phyloP scores from a whole-genome alignment of 1,284 basidiomycete genomes.

The Ustilago cynodontis region DNA sequence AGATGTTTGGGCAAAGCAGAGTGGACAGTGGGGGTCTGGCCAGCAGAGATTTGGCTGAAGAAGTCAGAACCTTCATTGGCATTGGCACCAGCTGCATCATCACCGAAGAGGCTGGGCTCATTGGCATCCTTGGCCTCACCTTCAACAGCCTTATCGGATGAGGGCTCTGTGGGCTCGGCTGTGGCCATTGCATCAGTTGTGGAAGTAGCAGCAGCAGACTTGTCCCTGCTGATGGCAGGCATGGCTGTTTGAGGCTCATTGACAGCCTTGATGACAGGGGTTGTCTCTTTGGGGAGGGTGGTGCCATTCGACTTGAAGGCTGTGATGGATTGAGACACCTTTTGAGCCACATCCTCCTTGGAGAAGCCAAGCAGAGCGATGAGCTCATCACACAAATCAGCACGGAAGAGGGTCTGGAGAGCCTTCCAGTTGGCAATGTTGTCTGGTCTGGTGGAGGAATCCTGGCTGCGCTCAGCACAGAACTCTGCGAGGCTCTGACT shows the following conservation, averaged over 20 bases:
- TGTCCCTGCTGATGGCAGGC: slow-evolving; percentile 70
- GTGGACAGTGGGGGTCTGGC: slow-evolving; percentile 62
- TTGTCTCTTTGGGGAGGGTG: slow-evolving; percentile 56
- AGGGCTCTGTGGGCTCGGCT: slow-evolving; percentile 9
- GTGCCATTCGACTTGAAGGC: slow-evolving; percentile 72
- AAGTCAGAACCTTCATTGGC: slow-evolving; percentile 83
- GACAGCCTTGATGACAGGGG: slow-evolving; percentile 67
- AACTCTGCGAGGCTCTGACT: slow-evolving; percentile 69
- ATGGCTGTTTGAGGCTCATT: slow-evolving; percentile 47
- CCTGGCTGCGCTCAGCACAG: slow-evolving; percentile 64
- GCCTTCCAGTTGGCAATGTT: slow-evolving; percentile 80
- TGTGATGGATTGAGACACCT: slow-evolving; percentile 84
- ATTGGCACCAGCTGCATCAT: slow-evolving; percentile 74
- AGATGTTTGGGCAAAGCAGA: slow-evolving; percentile 76
- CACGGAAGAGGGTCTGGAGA: slow-evolving; percentile 86
- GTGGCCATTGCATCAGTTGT: slow-evolving; percentile 71
- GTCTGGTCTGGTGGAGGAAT: slow-evolving; percentile 71
- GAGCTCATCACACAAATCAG: slow-evolving; percentile 89
- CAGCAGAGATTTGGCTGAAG: slow-evolving; percentile 79
- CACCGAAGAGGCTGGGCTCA: slow-evolving; percentile 85
- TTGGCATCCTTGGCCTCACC: slow-evolving; percentile 71
- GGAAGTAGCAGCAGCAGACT: slow-evolving; percentile 70
- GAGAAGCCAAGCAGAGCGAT: slow-evolving; percentile 92
- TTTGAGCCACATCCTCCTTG: slow-evolving; percentile 83
- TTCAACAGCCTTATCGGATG: slow-evolving; percentile 20